Evolutionary conservation across 2,329 filamentous ascomycete genomes (phyloP), one percentile per base, ranked within the genome.

Genomic region (Clonostachys solani): DNA sequence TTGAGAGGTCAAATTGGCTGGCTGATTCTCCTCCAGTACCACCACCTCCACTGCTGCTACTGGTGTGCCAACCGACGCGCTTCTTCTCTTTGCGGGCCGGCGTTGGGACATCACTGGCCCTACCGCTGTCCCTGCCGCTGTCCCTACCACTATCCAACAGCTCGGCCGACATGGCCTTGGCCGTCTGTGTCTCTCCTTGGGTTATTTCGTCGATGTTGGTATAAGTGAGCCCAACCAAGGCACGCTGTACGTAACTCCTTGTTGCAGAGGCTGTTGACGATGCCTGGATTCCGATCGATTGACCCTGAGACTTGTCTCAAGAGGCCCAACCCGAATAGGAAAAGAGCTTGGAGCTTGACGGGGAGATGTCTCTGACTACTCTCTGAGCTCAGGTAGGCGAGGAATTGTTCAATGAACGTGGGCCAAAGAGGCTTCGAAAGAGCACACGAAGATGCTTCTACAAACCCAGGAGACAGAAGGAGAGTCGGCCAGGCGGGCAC

Each of bases 41-140:
- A 37, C 35, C 40, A 15, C 45, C 45, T 34, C 45, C 46, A 40
- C 53, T 58, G 40, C 59, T 55, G 44, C 60, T 61, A 52, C 57
- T 63, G 42, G 61, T 56, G 47, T 64, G 63, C 49, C 64, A 71
- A 44, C 61, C 67, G 13, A 71, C 68, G 40, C 62, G 60, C 60
- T 71, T 71, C 61, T 71, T 71, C 44, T 66, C 63, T 52, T 57
- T 69, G 44, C 57, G 62, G 45, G 53, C 49, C 19, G 65, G 62
- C 34, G 61, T 63, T 47, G 57, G 54, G 48, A 58, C 54, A 53
- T 59, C 58, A 42, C 56, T 63, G 16, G 56, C 52, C 19, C 53
- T 54, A 44, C 51, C 55, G 49, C 54, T 63, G 49, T 59, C 60
- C 23, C 23, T 29, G 49, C 55, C 58, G 43, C 56, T 63, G 16